Base-by-base conservation (phyloP, 148 eudicot species). In the Cornus kousa region DNA sequence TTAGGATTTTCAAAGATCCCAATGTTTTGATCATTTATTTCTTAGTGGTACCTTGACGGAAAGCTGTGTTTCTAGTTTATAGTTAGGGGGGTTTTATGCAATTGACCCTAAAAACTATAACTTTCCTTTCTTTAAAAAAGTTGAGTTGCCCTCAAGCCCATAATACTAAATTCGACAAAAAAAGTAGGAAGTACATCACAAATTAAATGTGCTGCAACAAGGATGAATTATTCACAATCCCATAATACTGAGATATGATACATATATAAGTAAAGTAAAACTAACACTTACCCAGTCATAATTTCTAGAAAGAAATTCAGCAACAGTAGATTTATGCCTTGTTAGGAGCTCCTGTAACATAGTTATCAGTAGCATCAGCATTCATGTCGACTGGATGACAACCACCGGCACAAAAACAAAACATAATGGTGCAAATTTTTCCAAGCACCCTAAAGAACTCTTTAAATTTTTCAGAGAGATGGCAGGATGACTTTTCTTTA, bases 321-420 rank as follows among this genome's bases (percentile, higher is more conserved):
- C 86, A 77, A 86, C 84, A 5, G 86, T 86, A 50, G 89, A 86
- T 74, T 86, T 86, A 68, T 86, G 89, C 81, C 89, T 81, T 12
- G 86, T 86, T 82, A 86, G 73, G 48, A 86, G 86, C 81, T 83
- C 89, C 89, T 86, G 86, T 3, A 72, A 71, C 19, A 75, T 16
- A 78, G 8, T 53, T 71, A 12, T 14, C 6, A 72, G 37, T 72
- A 23, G 9, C 10, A 28, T 72, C 59, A 43, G 57, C 31, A 40
- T 71, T 43, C 57, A 40, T 1, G 57, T 43, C 19, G 55, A 11
- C 74, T 23, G 37, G 20, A 24, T n/a, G 31, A 46, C 57, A 71
- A 43, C 7, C 57, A 46, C 7, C 43, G 37, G 32, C 16, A 43
- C 16, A 20, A 17, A 35, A 72, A 32, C 5, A 19, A 43, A 50